Evolutionary conservation across 805 yeast species (phyloP), one percentile per base, ranked within the genome.

Genomic region (Saturnispora bothae): DNA sequence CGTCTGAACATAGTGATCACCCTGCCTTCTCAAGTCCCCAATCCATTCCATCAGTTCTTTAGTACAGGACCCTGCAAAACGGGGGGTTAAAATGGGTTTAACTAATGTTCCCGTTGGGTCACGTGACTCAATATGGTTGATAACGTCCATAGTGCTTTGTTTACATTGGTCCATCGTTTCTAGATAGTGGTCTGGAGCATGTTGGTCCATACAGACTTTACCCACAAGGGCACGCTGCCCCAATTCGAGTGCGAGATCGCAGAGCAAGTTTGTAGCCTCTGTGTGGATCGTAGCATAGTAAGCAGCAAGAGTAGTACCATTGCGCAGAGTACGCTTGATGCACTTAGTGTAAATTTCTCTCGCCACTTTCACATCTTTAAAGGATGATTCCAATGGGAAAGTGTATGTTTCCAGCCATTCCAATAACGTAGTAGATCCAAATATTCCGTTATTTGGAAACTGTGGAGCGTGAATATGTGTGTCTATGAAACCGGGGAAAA

Each of bases 161-260:
- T 77, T 54, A 27, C 82, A 70, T 28, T 71, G 74, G 19, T 73
- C 59, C 21, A 51, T 54, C 1, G 75, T 62, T 49, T 83, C 88
- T 31, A 64, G 55, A 56, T 83, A 76, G 53, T 73, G 80, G 22
- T 71, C 79, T 0, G 92, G 94, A 1, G 84, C 73, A 60, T 83
- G 78, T 43, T 73, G 70, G 53, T 86, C 80, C 97, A 92, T 92
- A 55, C 97, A 92, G 16, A 85, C 95, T 49, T 89, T 79, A 4
- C 98, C 98, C 28, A 92, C 75, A 38, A 83, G 69, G 0, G 95
- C 96, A 43, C 96, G 66, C 59, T 88, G 97, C 28, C 95, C 95
- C 22, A 62, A 48, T 28, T 63, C 43, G 10, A 77, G 60, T 26
- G 89, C 76, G 13, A 81, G 54, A 42, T 79, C 81, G 2, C 94